These are phyloP conservation scores for Debaryomycetaceae sp. DNA, from an alignment of 1,139 yeast species.

Conservation along the genomic window DNA sequence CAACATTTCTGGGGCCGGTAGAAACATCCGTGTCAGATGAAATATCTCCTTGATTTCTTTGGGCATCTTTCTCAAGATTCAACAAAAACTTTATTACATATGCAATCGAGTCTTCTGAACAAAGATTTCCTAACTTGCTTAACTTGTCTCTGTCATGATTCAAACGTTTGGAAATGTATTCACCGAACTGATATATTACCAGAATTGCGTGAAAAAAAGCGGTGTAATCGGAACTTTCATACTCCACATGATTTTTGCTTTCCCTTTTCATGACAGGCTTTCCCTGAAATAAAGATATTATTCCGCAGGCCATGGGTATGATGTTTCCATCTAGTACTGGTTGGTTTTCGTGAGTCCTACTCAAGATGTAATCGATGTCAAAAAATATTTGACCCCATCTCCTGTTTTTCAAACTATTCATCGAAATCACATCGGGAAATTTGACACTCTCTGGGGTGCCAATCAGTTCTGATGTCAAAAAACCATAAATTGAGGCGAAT, in stretches of 20 bases:
- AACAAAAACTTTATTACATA: slow-evolving; percentile 31
- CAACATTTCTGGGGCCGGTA: slow-evolving; percentile 9
- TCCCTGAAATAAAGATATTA: slow-evolving; percentile 73
- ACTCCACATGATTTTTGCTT: slow-evolving; percentile 81
- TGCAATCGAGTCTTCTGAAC: slow-evolving; percentile 28
- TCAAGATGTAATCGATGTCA: slow-evolving; percentile 75
- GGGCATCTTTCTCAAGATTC: slow-evolving; percentile 25
- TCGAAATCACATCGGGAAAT: slow-evolving; percentile 38
- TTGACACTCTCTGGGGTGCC: slow-evolving; percentile 44
- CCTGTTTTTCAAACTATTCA: slow-evolving; percentile 63
- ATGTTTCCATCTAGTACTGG: slow-evolving; percentile 30
- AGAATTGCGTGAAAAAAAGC: slow-evolving; percentile 76
- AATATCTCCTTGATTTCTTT: slow-evolving; percentile 27
- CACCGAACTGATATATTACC: slow-evolving; percentile 63
- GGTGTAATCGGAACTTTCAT: slow-evolving; percentile 83
- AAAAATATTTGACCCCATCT: slow-evolving; percentile 83
- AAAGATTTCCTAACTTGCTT: slow-evolving; percentile 11
- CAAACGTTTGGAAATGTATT: slow-evolving; percentile 51
- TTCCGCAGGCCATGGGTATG: slow-evolving; percentile 57
- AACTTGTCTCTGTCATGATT: slow-evolving; percentile 22
- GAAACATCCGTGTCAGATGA: slow-evolving; percentile 25
- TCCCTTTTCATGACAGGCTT: slow-evolving; percentile 74
- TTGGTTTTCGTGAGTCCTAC: slow-evolving; percentile 59
- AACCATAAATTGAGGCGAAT: slow-evolving; percentile 62
- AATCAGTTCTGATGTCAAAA: slow-evolving; percentile 57